A percentile compares a stretch with the other conserved stretches of the same genome.
Evolutionary conservation across 352 stramenopile genomes (phyloP).

Genomic region (Globisporangium yorkense): DNA sequence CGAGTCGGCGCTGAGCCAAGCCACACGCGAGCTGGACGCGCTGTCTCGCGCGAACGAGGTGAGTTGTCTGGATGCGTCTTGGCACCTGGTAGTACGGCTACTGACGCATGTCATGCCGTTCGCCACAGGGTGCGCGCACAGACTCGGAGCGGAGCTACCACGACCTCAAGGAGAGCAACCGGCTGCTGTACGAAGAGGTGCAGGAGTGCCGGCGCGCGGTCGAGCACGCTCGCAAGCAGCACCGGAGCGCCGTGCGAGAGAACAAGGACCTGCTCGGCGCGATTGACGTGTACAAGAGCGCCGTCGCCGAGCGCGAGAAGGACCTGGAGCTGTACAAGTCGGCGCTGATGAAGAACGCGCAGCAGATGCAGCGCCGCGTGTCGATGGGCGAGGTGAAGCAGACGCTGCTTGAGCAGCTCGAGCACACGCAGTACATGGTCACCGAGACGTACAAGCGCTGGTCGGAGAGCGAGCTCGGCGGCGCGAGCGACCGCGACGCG

Average conservation of each 20-base stretch:
- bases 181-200: conserved; percentile 50
- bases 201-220: conserved; percentile 44
- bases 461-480: conserved; percentile 45
- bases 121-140: conserved; percentile 14
- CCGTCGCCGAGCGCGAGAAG: conserved; percentile 48
- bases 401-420: conserved; percentile 61
- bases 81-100: too few species aligned
- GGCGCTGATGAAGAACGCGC: conserved; percentile 34
- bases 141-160: conserved; percentile 32
- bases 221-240: conserved; percentile 54
- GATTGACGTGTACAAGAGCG: conserved; percentile 61
- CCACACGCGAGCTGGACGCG: conserved; percentile 24
- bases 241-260: conserved; percentile 42
- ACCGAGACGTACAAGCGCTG: conserved; percentile 68
- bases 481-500: conserved; percentile 9
- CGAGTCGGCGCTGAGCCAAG: conserved; percentile 28
- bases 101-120: neutral
- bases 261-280: conserved; percentile 64
- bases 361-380: conserved; percentile 44
- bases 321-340: conserved; percentile 64
- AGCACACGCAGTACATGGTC: conserved; percentile 78
- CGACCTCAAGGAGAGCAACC: conserved; percentile 63
- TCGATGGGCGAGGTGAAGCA: conserved; percentile 68
- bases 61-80: neutral
- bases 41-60: conserved; percentile 24